These are phyloP conservation scores for Pseudocercospora fijiensis DNA, from an alignment of 2,329 filamentous ascomycete genomes.

Conservation along the genomic window DNA sequence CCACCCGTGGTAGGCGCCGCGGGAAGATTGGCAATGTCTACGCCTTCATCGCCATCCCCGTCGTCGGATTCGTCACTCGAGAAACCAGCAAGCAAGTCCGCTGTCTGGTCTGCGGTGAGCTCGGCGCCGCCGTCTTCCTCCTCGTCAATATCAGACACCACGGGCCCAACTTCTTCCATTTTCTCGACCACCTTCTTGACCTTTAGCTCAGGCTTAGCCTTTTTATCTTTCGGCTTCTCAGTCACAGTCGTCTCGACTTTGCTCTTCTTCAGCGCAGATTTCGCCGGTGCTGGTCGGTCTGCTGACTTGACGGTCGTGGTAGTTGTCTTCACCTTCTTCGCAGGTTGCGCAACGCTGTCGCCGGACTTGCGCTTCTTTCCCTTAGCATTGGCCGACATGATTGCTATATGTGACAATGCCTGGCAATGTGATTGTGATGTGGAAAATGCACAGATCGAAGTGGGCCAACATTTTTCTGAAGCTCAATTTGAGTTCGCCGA, in stretches of 20 bases:
- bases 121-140: conserved; percentile 35
- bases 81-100: conserved; percentile 53
- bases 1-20: conserved; percentile 35
- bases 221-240: conserved; percentile 19
- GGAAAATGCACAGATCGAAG: not conserved
- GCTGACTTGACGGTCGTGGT: conserved; percentile 35
- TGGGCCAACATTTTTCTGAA: conserved; percentile 2
- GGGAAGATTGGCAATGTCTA: conserved; percentile 42
- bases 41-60: conserved; percentile 38
- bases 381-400: conserved; percentile 35
- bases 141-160: conserved; percentile 24
- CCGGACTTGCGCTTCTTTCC: conserved; percentile 42
- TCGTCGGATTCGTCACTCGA: conserved; percentile 48
- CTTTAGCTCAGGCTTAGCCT: conserved; percentile 14
- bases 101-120: conserved; percentile 49
- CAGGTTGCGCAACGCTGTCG: conserved; percentile 32
- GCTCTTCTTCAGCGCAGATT: conserved; percentile 37
- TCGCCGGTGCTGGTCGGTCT: conserved; percentile 33
- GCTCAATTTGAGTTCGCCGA: not conserved
- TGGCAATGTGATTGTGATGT: not conserved
- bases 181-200: conserved; percentile 26
- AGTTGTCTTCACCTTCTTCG: conserved; percentile 40
- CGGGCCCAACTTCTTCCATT: conserved; percentile 20
- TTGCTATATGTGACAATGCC: conserved; percentile 8
- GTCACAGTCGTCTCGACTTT: conserved; percentile 22